Base-by-base conservation (phyloP, 2,329 filamentous ascomycete genomes). In the Apiospora sp. region DNA sequence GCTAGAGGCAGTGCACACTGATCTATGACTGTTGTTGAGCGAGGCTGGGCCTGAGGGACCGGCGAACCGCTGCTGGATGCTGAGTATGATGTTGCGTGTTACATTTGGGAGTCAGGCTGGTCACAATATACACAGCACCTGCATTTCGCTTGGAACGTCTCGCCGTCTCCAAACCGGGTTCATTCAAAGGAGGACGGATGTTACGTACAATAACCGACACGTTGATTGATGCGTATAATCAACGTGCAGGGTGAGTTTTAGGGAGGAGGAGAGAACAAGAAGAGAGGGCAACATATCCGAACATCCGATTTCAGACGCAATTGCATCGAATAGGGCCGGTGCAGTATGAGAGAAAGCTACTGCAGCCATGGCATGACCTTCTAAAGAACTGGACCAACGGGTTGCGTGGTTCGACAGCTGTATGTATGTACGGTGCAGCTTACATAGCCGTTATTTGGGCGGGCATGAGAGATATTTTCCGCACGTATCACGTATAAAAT, bases 21-120 rank as follows among this genome's bases (percentile, higher is more conserved):
- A 71, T 41, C n/a, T 30, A 16, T 46, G 41, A 30, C 27, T 61
- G 58, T 70, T 67, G 49, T 43, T 72, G 71, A 48, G 69, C 27
- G 22, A 69, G 44, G 43, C 10, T 67, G 69, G 72, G 72, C 41
- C 64, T 13, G 48, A 54, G 70, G 72, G 72, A 67, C 72, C 72
- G 72, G 51, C 49, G 67, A 61, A 34, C 72, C 72, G 72, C 22
- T 34, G 19, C 58, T 41, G 58, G 58, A 19, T 41, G 41, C 16
- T n/a, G 10, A 64, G 19, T 41, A 64, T 64, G 30, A 37, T 24
- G 22, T 24, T 41, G 58, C 34, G n/a, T 64, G 34, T 10, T n/a
- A 64, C 41, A 41, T 19, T 14, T n/a, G 58, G 58, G 58, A 64
- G 58, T 22, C 58, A 64, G 58, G 58, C 34, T n/a, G 30, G 58